Conservation (phyloP, 208 protist genomes). For the Crithidia bombi region DNA sequence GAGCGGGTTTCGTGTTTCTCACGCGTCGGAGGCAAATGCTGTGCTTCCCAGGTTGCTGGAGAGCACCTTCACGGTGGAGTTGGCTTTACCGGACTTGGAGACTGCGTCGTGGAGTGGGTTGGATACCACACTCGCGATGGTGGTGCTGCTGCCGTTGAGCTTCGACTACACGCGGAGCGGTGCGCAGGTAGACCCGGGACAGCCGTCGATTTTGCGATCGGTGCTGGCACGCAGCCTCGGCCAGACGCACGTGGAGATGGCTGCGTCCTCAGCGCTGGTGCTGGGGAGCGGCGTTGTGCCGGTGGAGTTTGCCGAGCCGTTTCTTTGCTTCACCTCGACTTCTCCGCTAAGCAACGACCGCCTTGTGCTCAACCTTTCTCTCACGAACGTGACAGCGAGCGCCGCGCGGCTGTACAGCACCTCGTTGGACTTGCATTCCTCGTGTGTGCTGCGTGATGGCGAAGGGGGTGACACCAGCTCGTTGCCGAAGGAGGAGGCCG, state of each 20-base stretch:
- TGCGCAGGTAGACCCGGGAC: neutral
- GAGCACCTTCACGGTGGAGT: constrained; percentile 31
- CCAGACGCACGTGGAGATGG: constrained; percentile 33
- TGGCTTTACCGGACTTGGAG: constrained; percentile 31
- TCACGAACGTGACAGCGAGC: constrained; percentile 53
- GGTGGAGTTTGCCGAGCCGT: constrained; percentile 35
- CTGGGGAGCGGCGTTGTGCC: constrained; percentile 58
- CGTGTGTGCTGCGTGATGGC: constrained; percentile 36
- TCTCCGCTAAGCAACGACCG: constrained; percentile 57
- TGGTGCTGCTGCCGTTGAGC: constrained; percentile 33
- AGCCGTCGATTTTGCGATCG: constrained; percentile 30
- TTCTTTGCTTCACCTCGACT: constrained; percentile 56
- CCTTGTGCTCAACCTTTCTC: constrained; percentile 63
- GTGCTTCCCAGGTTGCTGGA: constrained; percentile 21
- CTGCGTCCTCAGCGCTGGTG: constrained; percentile 25
- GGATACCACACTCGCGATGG: constrained; percentile 33
- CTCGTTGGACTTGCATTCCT: constrained; percentile 74
- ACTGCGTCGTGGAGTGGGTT: constrained; percentile 18
- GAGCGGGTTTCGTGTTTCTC: constrained; percentile 14
- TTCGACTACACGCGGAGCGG: neutral
- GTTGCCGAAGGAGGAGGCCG: neutral
- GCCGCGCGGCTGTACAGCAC: constrained; percentile 55
- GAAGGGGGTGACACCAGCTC: constrained; percentile 4
- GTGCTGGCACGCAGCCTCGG: constrained; percentile 36
- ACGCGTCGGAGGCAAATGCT: neutral